A percentile compares a stretch with the other conserved stretches of the same genome.
phyloP scores from a whole-genome alignment of 2,329 filamentous ascomycete species.

The Fulvia fulva region DNA sequence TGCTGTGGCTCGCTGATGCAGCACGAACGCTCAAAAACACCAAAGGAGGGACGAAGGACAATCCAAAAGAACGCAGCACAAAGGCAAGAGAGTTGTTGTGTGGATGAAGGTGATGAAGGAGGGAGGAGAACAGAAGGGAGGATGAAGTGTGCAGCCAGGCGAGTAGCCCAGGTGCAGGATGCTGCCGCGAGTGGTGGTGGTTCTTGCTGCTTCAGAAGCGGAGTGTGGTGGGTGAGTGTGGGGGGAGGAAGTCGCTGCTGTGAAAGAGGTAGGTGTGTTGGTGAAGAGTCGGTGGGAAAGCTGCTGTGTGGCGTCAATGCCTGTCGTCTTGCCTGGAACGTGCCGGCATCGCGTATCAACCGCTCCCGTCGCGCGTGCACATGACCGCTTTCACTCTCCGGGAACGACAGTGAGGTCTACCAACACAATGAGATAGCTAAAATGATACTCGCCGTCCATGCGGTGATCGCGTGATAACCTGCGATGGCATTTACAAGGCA shows the following conservation, averaged over 20 bases:
- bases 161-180: constrained; percentile 2
- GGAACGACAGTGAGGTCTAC: background rate
- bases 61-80: constrained; percentile 11
- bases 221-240: background rate
- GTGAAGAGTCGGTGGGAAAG: background rate
- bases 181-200: constrained; percentile 1
- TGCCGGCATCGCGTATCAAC: background rate
- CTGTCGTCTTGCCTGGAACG: background rate
- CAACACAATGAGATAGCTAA: background rate
- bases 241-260: constrained; percentile 3
- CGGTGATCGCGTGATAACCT: background rate
- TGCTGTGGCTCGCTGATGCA: constrained; percentile 3
- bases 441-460: background rate
- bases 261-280: background rate
- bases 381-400: background rate
- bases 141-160: constrained; percentile 3
- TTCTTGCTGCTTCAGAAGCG: constrained; percentile 1
- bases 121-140: background rate
- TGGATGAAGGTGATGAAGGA: constrained; percentile 12
- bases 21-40: constrained; percentile 6
- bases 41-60: constrained; percentile 26
- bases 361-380: background rate
- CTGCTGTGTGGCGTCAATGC: background rate
- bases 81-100: constrained; percentile 11
- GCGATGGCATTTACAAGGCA: background rate